A percentile compares a stretch with the other conserved stretches of the same genome.
Conservation (phyloP, 2,329 filamentous ascomycete species). For the Claviceps sp. region DNA sequence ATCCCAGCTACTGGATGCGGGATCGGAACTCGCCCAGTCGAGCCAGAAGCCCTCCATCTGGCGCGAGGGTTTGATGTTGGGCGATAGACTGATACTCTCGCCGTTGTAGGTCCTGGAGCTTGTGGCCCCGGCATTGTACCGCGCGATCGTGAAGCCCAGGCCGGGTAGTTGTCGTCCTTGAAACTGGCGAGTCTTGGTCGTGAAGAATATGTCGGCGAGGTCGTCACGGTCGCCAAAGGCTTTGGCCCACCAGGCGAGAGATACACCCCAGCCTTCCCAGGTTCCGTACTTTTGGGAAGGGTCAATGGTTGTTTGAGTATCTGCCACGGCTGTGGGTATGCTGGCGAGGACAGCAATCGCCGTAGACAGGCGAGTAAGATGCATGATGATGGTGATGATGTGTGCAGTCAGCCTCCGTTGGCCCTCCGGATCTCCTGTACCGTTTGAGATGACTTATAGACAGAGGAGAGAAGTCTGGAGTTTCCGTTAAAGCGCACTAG, state of each 20-base stretch:
- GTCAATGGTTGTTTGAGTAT: background rate
- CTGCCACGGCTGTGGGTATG: background rate
- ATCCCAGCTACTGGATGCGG: constrained; percentile 23
- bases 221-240: constrained; percentile 27
- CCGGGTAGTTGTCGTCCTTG: constrained; percentile 21
- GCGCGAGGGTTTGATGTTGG: constrained; percentile 23
- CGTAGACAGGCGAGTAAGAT: background rate
- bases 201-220: constrained; percentile 28
- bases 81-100: constrained; percentile 21
- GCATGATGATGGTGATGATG: background rate
- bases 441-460: too few relatives aligned
- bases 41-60: constrained; percentile 28
- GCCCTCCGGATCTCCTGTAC: too few relatives aligned
- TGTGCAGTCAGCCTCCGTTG: too few relatives aligned
- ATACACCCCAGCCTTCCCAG: constrained; percentile 31
- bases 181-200: constrained; percentile 16
- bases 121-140: constrained; percentile 29
- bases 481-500: too few relatives aligned
- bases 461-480: too few relatives aligned
- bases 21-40: constrained; percentile 21
- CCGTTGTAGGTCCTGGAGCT: constrained; percentile 22
- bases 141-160: constrained; percentile 27
- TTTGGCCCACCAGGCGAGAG: constrained; percentile 30
- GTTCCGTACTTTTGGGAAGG: constrained; percentile 20
- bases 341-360: background rate